A percentile compares a stretch with the other conserved stretches of the same genome.
phyloP scores from a whole-genome alignment of 495 filamentous ascomycete genomes.

The Penicillium tannophilum region DNA sequence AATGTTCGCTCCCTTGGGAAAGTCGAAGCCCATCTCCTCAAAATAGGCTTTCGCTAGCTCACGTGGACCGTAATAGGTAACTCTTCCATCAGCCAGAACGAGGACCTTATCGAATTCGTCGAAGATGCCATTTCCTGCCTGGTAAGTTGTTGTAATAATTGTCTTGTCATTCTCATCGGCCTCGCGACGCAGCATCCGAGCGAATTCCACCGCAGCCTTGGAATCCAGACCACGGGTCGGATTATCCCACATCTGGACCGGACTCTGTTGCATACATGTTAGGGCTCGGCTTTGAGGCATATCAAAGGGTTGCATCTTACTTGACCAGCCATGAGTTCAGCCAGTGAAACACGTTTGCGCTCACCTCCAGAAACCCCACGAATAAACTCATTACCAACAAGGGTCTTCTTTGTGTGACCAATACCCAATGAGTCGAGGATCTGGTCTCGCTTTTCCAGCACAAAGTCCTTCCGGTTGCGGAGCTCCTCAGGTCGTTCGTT shows the following conservation, averaged over 20 bases:
- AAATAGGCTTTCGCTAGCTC: conserved; percentile 67
- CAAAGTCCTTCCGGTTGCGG: conserved; percentile 49
- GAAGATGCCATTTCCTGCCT: conserved; percentile 76
- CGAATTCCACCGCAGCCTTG: conserved; percentile 80
- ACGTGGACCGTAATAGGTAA: conserved; percentile 75
- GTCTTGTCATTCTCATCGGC: conserved; percentile 68
- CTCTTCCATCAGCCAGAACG: conserved; percentile 75
- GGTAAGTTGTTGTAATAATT: conserved; percentile 77
- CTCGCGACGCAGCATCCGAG: conserved; percentile 64
- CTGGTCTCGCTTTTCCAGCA: conserved; percentile 67
- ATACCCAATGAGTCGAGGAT: conserved; percentile 79
- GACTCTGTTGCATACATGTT: conserved; percentile 39
- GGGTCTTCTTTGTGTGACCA: conserved; percentile 73
- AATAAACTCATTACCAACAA: conserved; percentile 81
- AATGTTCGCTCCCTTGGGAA: conserved; percentile 68
- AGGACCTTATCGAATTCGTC: conserved; percentile 78
- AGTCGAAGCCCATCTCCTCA: conserved; percentile 69
- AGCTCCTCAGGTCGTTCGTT: conserved; percentile 62
- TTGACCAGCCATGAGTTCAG: conserved; percentile 67
- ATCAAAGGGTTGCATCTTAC: conserved; percentile 20
- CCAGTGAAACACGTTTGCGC: conserved; percentile 80
- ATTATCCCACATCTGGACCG: conserved; percentile 86
- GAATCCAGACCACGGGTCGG: conserved; percentile 79
- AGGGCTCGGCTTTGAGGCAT: not conserved
- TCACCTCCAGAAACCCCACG: conserved; percentile 84